Evolutionary conservation across 306 rosid species (phyloP), one percentile per base, ranked within the genome.

Genomic region (Oemleria cerasiformis): DNA sequence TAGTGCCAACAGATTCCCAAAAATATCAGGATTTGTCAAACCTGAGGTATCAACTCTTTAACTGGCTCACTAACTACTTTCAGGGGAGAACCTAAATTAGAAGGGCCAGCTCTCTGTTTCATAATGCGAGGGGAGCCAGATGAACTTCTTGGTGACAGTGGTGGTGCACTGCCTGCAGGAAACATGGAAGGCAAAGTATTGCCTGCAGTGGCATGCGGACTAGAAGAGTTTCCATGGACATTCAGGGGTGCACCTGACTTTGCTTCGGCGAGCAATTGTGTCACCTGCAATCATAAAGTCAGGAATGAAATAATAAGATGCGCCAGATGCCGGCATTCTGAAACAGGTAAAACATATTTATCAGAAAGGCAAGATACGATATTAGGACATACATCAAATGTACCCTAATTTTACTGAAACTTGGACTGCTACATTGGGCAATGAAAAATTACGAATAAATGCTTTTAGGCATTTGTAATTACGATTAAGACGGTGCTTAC

Each of bases 161-260:
- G 99, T 3, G 99, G 99, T 38, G 96, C 99, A 83, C 96, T 91
- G 73, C 99, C 99, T 1, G 99, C 99, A 41, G 97, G 97, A 88
- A 95, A 95, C 95, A 95, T 89, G 68, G 99, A 95, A 48, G 99
- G 99, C 86, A 95, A 78, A 39, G 97, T 74, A 84, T 74, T 89
- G 92, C 82, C 81, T 4, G 82, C 60, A 73, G 69, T 67, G 30
- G 96, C 91, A 88, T 85, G 96, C 23, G 99, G 99, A 86, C 99
- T 95, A 42, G 97, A 89, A 80, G 93, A 86, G 68, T 82, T 90
- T 25, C 96, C 99, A 6, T 94, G 92, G 36, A 89, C 97, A 84
- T 85, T 95, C 84, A 95, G 85, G 50, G 99, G 96, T 77, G 66
- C 88, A 25, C 97, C 96, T 0, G 96, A 86, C 81, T 95, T 95